phyloP scores from a whole-genome alignment of 1,139 yeast genomes.

The Lodderomyces parapsilosis region DNA sequence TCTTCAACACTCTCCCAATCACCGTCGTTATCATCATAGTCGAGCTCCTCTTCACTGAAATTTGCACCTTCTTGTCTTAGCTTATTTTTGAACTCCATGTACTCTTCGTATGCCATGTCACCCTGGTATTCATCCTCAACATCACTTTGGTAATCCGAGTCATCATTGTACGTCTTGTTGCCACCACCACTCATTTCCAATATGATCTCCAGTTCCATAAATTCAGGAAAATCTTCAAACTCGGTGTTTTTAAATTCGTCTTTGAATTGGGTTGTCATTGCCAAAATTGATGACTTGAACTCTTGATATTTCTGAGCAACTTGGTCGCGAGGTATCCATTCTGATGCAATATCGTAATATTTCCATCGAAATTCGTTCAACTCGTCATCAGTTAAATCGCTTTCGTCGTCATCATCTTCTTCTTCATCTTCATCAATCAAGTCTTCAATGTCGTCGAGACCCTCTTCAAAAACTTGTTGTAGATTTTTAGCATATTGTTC shows the following conservation, averaged over 20 bases:
- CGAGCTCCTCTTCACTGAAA: constrained; percentile 2
- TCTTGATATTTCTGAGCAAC: constrained; percentile 8
- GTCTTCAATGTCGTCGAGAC: constrained; percentile 5
- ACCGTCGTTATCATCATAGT: constrained; percentile 9
- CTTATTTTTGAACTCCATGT: constrained; percentile 12
- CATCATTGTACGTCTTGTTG: constrained; percentile 17
- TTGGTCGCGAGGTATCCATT: constrained; percentile 11
- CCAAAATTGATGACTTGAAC: constrained; percentile 8
- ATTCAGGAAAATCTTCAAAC: constrained; percentile 16
- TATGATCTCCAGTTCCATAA: constrained; percentile 13
- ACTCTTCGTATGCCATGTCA: constrained; percentile 16
- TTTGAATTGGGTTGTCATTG: constrained; percentile 7
- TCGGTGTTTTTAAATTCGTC: constrained; percentile 13
- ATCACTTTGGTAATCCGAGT: constrained; percentile 19
- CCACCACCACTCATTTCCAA: constrained; percentile 8
- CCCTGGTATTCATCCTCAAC: constrained; percentile 19
- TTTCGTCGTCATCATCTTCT: constrained; percentile 9
- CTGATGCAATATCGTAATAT: constrained; percentile 10
- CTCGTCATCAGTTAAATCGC: constrained; percentile 10
- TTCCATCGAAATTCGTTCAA: constrained; percentile 12
- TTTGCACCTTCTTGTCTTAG: constrained; percentile 9
- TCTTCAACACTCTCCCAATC: constrained; percentile 13
- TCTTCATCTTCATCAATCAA: constrained; percentile 7
- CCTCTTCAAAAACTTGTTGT: constrained; percentile 10
- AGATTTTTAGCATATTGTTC: constrained; percentile 8